These are phyloP conservation scores for Zalaria sp. DNA, from an alignment of 2,329 filamentous ascomycete genomes.

Conservation along the genomic window DNA sequence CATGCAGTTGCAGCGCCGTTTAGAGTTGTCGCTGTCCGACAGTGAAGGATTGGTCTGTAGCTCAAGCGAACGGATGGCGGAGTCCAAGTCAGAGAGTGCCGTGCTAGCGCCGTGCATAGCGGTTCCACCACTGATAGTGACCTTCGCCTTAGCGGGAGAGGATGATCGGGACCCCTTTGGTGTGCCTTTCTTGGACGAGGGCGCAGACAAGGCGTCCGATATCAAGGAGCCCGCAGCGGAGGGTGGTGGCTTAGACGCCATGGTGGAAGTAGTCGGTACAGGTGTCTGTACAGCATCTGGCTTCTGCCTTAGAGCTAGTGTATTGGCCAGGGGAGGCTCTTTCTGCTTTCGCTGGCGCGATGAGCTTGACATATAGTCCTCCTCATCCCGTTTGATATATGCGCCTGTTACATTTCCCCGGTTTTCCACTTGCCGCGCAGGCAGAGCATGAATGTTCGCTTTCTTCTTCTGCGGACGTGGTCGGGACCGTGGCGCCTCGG, in stretches of 20 bases:
- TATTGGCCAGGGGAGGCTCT: conserved; percentile 23
- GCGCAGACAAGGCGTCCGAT: conserved; percentile 45
- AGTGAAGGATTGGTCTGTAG: conserved; percentile 78
- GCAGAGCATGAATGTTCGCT: conserved; percentile 19
- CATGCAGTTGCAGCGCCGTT: conserved; percentile 73
- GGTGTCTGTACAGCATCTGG: conserved; percentile 33
- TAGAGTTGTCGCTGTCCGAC: conserved; percentile 28
- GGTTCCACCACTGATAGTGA: conserved; percentile 60
- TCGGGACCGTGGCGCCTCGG: conserved; percentile 11
- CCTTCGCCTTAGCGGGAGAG: conserved; percentile 42
- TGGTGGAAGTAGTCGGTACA: conserved; percentile 25
- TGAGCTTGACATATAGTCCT: conserved; percentile 55
- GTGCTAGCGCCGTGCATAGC: conserved; percentile 73
- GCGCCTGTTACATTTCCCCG: conserved; percentile 51
- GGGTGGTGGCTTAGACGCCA: conserved; percentile 40
- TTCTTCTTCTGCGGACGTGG: conserved; percentile 27
- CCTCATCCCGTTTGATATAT: conserved; percentile 58
- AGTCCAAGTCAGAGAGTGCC: conserved; percentile 51
- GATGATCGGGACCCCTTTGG: conserved; percentile 33
- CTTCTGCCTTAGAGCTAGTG: conserved; percentile 36
- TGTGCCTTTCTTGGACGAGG: conserved; percentile 21
- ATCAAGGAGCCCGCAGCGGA: conserved; percentile 68
- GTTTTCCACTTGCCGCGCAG: conserved; percentile 37
- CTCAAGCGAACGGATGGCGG: conserved; percentile 79
- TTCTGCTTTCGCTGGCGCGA: conserved; percentile 18